Conservation (phyloP, 108 stramenopile genomes). For the Cyclotella atomus region DNA sequence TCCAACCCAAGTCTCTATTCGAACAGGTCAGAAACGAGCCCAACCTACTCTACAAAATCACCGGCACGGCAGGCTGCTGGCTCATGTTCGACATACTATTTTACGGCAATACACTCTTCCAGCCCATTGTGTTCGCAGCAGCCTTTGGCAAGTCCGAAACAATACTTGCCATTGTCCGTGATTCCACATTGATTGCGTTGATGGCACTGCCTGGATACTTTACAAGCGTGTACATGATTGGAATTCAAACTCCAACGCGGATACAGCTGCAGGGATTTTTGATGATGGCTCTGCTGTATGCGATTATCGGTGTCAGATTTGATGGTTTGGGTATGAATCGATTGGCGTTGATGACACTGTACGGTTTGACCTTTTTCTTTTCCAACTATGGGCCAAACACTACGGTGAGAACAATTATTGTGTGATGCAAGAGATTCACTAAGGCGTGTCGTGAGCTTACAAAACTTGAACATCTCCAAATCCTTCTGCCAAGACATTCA, state of each 20-base stretch:
- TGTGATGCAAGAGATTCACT: background rate
- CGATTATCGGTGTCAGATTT: conserved; percentile 73
- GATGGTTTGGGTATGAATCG: conserved; percentile 39
- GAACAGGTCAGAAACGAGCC: conserved; percentile 58
- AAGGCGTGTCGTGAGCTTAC: background rate
- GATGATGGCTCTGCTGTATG: conserved; percentile 73
- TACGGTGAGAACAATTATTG: conserved; percentile 47
- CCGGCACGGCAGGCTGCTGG: conserved; percentile 87
- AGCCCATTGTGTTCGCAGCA: conserved; percentile 81
- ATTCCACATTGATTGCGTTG: conserved; percentile 47
- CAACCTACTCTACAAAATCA: conserved; percentile 62
- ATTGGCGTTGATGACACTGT: conserved; percentile 58
- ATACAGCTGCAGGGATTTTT: conserved; percentile 89
- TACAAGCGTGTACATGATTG: conserved; percentile 67
- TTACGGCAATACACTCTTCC: conserved; percentile 90
- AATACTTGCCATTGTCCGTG: conserved; percentile 37
- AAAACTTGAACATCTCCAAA: background rate
- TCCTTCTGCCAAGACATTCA: conserved; percentile 54
- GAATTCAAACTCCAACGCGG: conserved; percentile 76
- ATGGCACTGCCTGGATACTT: conserved; percentile 68
- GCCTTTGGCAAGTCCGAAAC: conserved; percentile 74
- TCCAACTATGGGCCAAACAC: conserved; percentile 90
- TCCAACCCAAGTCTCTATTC: conserved; percentile 31
- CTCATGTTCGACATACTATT: conserved; percentile 88
- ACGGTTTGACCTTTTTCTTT: conserved; percentile 88